phyloP scores from a whole-genome alignment of 139 green algal genomes.

The Micractinium sp. region DNA sequence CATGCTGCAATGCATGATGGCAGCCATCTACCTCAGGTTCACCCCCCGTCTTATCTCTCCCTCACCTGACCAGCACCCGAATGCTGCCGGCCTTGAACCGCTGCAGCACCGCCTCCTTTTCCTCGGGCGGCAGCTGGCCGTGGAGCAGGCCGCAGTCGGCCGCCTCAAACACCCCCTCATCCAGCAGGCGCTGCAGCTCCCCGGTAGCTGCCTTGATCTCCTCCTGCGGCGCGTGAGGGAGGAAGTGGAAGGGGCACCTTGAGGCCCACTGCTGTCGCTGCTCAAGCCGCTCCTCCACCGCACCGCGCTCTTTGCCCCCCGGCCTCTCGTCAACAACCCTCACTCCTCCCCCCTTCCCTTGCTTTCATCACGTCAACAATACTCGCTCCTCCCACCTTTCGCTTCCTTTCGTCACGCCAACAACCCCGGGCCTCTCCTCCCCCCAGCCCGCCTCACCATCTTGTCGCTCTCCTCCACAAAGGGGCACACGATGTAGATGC shows the following conservation, averaged over 20 bases:
- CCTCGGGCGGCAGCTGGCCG: constrained; percentile 67
- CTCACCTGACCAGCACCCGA: constrained; percentile 52
- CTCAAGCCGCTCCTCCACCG: neutral
- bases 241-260: neutral
- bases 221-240: constrained; percentile 4
- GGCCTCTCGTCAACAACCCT: too few species aligned
- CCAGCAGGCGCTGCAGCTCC: constrained; percentile 47
- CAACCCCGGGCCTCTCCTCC: neutral
- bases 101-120: constrained; percentile 63
- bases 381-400: too few species aligned
- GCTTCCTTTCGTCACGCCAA: too few species aligned
- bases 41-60: too few species aligned
- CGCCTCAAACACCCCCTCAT: constrained; percentile 53
- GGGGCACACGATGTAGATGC: constrained; percentile 65
- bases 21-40: too few species aligned
- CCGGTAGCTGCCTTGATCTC: constrained; percentile 47
- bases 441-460: constrained; percentile 16
- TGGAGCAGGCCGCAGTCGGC: constrained; percentile 69
- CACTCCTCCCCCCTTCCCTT: too few species aligned
- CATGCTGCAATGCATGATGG: neutral
- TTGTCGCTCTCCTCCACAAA: constrained; percentile 59
- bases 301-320: neutral
- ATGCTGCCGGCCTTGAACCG: constrained; percentile 67
- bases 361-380: neutral
- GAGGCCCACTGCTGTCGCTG: too few species aligned